A percentile compares a stretch with the other conserved stretches of the same genome.
phyloP scores from a whole-genome alignment of 306 rosid genomes.

The Lathyrus aphaca region DNA sequence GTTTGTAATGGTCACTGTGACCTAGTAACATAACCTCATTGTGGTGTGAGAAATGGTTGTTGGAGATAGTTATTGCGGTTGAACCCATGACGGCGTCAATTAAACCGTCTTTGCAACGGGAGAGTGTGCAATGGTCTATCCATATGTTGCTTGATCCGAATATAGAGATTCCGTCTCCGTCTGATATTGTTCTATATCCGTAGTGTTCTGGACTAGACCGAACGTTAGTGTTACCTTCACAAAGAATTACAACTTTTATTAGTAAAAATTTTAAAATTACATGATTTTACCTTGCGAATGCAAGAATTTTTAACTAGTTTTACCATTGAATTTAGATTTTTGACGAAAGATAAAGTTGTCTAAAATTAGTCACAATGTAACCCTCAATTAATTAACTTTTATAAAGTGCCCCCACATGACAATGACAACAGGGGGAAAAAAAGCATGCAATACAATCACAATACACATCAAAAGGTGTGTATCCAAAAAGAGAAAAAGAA shows the following conservation, averaged over 20 bases:
- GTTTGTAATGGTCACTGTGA: constrained; percentile 73
- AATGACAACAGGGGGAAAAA: constrained; percentile 10
- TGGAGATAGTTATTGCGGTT: constrained; percentile 81
- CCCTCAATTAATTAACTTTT: not conserved
- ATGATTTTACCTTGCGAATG: no score
- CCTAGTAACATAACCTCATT: constrained; percentile 88
- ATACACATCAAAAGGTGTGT: constrained; percentile 10
- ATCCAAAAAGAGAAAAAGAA: not conserved
- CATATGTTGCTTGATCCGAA: constrained; percentile 72
- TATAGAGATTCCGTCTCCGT: constrained; percentile 89
- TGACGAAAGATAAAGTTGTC: no score
- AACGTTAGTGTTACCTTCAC: constrained; percentile 58
- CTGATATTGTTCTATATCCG: constrained; percentile 70
- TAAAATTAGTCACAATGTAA: not conserved
- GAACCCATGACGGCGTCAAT: constrained; percentile 91
- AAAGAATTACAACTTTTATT: not conserved
- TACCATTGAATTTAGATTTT: no score
- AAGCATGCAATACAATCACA: not conserved
- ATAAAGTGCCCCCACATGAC: not conserved
- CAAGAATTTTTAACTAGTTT: no score
- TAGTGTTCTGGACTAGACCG: constrained; percentile 77
- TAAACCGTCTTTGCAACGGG: constrained; percentile 86
- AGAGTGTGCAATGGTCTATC: constrained; percentile 84
- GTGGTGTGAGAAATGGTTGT: constrained; percentile 82
- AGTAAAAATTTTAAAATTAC: no score